phyloP scores from a whole-genome alignment of 306 rosid genomes.

The Senna tora region DNA sequence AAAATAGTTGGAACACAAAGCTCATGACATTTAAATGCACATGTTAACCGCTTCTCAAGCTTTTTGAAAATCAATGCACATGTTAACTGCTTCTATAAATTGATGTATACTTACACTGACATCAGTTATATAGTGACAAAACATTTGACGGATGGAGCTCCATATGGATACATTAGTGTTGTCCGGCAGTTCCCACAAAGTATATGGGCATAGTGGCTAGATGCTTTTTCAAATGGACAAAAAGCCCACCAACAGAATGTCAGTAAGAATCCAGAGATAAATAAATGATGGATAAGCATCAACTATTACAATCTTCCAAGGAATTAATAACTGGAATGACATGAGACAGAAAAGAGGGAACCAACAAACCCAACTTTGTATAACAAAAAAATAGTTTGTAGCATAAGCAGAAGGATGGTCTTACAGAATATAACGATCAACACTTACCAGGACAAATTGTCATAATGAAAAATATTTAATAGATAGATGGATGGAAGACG shows the following conservation, averaged over 20 bases:
- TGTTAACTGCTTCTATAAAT: not conserved
- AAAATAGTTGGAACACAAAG: not conserved
- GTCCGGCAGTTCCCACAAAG: conserved; percentile 76
- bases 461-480: not conserved
- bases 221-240: conserved; percentile 42
- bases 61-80: conserved; percentile 5
- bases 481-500: no score
- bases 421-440: not conserved
- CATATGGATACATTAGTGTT: conserved; percentile 68
- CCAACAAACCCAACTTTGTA: not conserved
- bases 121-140: conserved; percentile 72
- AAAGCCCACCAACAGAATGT: conserved; percentile 33
- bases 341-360: not conserved
- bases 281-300: not conserved
- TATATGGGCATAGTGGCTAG: conserved; percentile 64
- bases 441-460: conserved; percentile 10
- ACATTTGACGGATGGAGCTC: conserved; percentile 87
- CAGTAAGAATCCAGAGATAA: conserved; percentile 24
- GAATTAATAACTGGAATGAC: not conserved
- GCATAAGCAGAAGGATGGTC: conserved; percentile 1
- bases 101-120: conserved; percentile 58
- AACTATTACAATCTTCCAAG: not conserved
- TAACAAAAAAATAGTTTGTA: not conserved
- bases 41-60: not conserved
- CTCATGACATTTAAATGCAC: not conserved